Base-by-base conservation (phyloP, 176 grass and related monocot species). In the Avena eriantha region DNA sequence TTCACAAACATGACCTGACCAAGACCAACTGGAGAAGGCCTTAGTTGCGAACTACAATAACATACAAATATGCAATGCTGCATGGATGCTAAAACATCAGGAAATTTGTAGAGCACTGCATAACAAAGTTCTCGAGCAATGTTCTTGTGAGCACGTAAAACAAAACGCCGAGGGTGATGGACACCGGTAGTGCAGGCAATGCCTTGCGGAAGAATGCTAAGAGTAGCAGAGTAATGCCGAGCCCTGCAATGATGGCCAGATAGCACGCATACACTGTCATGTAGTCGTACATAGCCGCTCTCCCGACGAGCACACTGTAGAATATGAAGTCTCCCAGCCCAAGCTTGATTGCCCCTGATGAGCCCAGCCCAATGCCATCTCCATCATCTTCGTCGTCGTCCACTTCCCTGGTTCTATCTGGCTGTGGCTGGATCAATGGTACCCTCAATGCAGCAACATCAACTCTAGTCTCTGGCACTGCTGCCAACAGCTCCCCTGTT, bases 251-350 rank as follows among this genome's bases (percentile, higher is more conserved):
- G 74, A 93, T 93, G 54, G 91, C 91, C 68, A 93, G 91, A 73
- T 93, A 93, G 59, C 91, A 93, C 3, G 91, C 85, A 2, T 98
- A 98, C 36, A 96, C 93, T 47, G 96, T 95, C 92, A 94, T 98
- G 87, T 90, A 98, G 63, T 98, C 93, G 3, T 95, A 98, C 82
- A 94, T 89, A 31, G 96, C 93, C 5, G 96, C 93, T 77, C 96
- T 89, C 56, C 96, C 96, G 0, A 98, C 96, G 36, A 98, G 82
- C 47, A 98, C 93, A 4, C 96, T 96, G 64, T 98, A 98, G 88
- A 96, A 98, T 82, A 98, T 98, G 82, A 98, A 98, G 77, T 98
- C 96, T 22, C 96, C 93, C 81, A 98, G 81, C 2, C 96, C 96
- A 26, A 98, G 90, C 88, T 98, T 98, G 85, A 98, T 96, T 2